phyloP scores from a whole-genome alignment of 1,139 yeast genomes.

The Saccharomycopsis crataegensis region DNA sequence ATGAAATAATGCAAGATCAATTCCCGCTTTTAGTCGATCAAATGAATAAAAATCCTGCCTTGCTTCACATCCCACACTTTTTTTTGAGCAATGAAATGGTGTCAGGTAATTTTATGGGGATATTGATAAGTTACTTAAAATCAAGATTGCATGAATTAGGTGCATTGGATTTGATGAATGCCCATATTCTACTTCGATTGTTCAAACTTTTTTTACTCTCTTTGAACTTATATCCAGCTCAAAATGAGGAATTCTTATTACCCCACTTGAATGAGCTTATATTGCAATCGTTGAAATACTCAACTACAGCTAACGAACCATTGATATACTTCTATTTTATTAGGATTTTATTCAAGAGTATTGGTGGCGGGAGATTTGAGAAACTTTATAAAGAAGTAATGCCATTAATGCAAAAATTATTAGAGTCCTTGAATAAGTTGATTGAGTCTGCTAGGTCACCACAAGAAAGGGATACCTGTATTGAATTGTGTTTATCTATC shows the following conservation, averaged over 20 bases:
- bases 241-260: constrained; percentile 79
- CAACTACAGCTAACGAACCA: constrained; percentile 91
- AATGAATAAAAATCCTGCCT: constrained; percentile 53
- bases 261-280: constrained; percentile 79
- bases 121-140: constrained; percentile 68
- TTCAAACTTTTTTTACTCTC: constrained; percentile 75
- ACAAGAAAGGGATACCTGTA: constrained; percentile 88
- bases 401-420: constrained; percentile 79
- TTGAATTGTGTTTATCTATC: constrained; percentile 89
- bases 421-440: constrained; percentile 80
- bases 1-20: constrained; percentile 82
- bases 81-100: constrained; percentile 93
- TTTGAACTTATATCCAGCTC: constrained; percentile 88
- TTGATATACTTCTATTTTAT: constrained; percentile 82
- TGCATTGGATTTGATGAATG: constrained; percentile 65
- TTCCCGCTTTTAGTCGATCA: constrained; percentile 33
- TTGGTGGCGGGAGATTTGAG: constrained; percentile 83
- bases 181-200: constrained; percentile 75
- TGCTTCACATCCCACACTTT: constrained; percentile 88
- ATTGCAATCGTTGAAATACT: constrained; percentile 66
- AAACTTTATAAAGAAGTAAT: constrained; percentile 71
- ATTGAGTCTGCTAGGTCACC: constrained; percentile 79
- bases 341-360: constrained; percentile 84
- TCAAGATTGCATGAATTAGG: constrained; percentile 74
- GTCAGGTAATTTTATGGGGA: constrained; percentile 85